A percentile compares a stretch with the other conserved stretches of the same genome.
These are phyloP conservation scores for Albophoma yamanashiensis DNA, from an alignment of 2,329 filamentous ascomycete genomes.

Conservation along the genomic window DNA sequence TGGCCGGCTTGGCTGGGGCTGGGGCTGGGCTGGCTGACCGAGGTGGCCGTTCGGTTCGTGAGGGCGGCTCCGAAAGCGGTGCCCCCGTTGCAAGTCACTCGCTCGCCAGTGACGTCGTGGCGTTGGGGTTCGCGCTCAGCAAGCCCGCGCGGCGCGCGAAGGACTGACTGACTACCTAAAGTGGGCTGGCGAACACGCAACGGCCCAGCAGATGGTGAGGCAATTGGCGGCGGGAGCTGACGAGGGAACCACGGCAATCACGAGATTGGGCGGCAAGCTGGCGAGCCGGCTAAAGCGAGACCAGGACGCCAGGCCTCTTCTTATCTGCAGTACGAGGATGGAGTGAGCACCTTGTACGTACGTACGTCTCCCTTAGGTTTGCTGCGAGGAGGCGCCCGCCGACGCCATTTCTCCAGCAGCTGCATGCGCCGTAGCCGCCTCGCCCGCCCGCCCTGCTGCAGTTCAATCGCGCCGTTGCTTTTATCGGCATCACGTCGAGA, in stretches of 20 bases:
- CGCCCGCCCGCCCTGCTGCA: background rate
- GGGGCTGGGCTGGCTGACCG: background rate
- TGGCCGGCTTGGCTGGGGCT: background rate
- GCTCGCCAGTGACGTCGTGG: slow-evolving; percentile 2
- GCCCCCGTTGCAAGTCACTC: background rate
- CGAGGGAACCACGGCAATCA: background rate
- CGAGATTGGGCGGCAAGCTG: background rate
- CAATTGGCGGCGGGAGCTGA: background rate
- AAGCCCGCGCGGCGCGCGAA: background rate
- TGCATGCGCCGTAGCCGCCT: background rate
- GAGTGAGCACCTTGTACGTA: too few relatives aligned
- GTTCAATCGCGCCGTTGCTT: background rate
- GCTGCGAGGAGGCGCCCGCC: background rate
- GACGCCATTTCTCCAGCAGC: background rate
- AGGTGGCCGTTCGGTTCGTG: background rate
- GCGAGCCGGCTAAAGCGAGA: background rate
- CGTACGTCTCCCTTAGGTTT: background rate
- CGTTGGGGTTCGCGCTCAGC: background rate
- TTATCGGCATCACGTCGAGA: background rate
- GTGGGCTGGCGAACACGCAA: background rate
- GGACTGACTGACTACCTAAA: background rate
- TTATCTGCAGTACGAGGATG: background rate
- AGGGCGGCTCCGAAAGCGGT: slow-evolving; percentile 3
- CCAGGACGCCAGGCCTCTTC: background rate
- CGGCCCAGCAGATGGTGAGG: background rate